Base-by-base conservation (phyloP, 177 flowering plant species). In the Vitis hybrid region DNA sequence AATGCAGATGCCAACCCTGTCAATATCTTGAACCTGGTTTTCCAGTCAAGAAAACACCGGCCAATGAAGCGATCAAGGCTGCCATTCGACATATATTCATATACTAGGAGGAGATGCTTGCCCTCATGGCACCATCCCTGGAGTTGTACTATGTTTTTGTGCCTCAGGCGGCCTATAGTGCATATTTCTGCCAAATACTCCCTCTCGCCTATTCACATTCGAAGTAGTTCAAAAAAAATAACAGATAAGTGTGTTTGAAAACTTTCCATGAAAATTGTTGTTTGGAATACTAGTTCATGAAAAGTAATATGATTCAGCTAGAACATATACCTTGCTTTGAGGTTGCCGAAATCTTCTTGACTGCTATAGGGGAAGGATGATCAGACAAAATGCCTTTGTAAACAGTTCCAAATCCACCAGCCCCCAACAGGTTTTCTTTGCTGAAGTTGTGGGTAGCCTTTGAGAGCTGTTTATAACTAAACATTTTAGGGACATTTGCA, bases 141-240 rank as follows among this genome's bases (percentile, higher is more conserved):
- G 52, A 86, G 82, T 57, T 84, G 84, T 52, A 86, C 81, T 60
- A 86, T 65, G 76, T 86, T 86, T 59, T 78, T 86, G 78, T 86
- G 89, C 74, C 84, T 72, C 21, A 86, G 65, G 27, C 87, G 80
- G 61, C 90, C 88, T 21, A 87, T 82, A 30, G 86, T 87, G 76
- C 86, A 74, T 59, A 87, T 84, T 72, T 87, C 90, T 8, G 88
- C 87, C 64, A 87, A 72, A 66, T 74, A 84, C 72, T 87, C 90
- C 64, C 71, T 79, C 53, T 85, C 85, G 69, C 90, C 90, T 86
- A 27, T 27, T 27, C 30, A 27, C 30, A 27, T 27, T 27, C 0
- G 30, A 27, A 27, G 55, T 59, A n/a, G 9, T 58, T 4, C 46
- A 18, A 27, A 27, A 27, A 27, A 27, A 27, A 27, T 3, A 27